These are phyloP conservation scores for Raffaelea ambrosiae DNA, from an alignment of 2,329 filamentous ascomycete genomes.

Conservation along the genomic window DNA sequence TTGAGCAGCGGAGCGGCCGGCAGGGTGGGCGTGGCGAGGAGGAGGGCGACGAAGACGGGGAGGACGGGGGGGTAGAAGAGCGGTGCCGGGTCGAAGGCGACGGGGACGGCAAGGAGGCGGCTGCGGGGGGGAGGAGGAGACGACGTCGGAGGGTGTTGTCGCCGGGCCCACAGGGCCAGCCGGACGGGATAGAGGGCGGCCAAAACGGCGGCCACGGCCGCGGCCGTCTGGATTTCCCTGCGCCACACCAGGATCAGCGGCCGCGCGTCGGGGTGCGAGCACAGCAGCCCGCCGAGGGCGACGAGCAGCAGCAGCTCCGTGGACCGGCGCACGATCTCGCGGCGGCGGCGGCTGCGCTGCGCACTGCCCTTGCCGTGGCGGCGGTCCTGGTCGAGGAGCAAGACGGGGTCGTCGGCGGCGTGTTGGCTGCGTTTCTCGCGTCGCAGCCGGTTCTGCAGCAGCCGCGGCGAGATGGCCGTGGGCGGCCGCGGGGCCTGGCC, in stretches of 20 bases:
- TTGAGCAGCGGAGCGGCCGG: slow-evolving; percentile 43
- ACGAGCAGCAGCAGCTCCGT: slow-evolving; percentile 44
- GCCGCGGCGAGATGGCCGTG: slow-evolving; percentile 17
- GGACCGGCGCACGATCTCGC: slow-evolving; percentile 42
- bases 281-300: slow-evolving; percentile 39
- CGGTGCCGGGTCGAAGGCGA: slow-evolving; percentile 82
- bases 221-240: slow-evolving; percentile 33
- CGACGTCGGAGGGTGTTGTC: not conserved
- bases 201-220: slow-evolving; percentile 29
- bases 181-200: slow-evolving; percentile 51
- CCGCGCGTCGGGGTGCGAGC: slow-evolving; percentile 35
- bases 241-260: slow-evolving; percentile 37
- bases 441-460: slow-evolving; percentile 12
- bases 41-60: slow-evolving; percentile 67
- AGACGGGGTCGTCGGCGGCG: slow-evolving; percentile 1
- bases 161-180: slow-evolving; percentile 37
- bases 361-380: slow-evolving; percentile 17
- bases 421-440: slow-evolving; percentile 6
- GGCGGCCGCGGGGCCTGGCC: not conserved
- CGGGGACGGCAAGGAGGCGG: slow-evolving; percentile 45
- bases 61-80: slow-evolving; percentile 77
- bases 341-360: slow-evolving; percentile 34
- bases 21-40: slow-evolving; percentile 58
- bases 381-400: slow-evolving; percentile 12
- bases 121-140: not conserved